phyloP scores from a whole-genome alignment of 148 eudicot species.

The Chenopodium suecicum region DNA sequence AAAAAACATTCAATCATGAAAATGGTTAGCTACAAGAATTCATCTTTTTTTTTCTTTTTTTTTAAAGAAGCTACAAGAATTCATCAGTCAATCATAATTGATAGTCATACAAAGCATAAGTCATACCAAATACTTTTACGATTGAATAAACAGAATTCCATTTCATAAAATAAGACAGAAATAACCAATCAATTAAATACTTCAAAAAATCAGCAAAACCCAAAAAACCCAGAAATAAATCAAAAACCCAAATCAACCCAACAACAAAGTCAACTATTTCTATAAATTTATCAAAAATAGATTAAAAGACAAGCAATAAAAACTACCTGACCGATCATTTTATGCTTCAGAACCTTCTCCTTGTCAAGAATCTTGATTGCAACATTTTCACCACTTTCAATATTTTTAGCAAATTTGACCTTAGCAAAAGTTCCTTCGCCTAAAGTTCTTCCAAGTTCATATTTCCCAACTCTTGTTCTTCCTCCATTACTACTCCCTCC shows the following conservation, averaged over 20 bases:
- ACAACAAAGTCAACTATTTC: constrained; percentile 11
- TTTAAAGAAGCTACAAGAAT: no score
- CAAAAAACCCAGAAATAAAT: not conserved
- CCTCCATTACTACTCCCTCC: constrained; percentile 17
- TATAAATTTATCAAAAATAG: no score
- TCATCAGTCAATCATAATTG: no score
- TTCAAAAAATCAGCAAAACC: not conserved
- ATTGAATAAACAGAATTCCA: not conserved
- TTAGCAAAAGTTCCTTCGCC: constrained; percentile 57
- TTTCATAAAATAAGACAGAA: no score
- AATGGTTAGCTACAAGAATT: no score
- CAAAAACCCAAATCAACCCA: not conserved
- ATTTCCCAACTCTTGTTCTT: constrained; percentile 46
- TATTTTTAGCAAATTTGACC: constrained; percentile 48
- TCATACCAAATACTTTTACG: not conserved
- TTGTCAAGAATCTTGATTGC: constrained; percentile 50
- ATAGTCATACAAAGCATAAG: no score
- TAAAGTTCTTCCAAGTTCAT: constrained; percentile 47
- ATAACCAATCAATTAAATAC: no score
- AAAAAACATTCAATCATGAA: no score
- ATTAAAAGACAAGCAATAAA: no score
- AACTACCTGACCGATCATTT: constrained; percentile 85
- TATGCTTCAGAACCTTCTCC: constrained; percentile 52
- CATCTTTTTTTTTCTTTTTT: no score
- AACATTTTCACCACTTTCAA: constrained; percentile 45